Percentiles rank a stretch among this genome's conserved stretches.
Evolutionary conservation across 2,329 filamentous ascomycete species (phyloP).

Genomic region (Pezicula carpinea): DNA sequence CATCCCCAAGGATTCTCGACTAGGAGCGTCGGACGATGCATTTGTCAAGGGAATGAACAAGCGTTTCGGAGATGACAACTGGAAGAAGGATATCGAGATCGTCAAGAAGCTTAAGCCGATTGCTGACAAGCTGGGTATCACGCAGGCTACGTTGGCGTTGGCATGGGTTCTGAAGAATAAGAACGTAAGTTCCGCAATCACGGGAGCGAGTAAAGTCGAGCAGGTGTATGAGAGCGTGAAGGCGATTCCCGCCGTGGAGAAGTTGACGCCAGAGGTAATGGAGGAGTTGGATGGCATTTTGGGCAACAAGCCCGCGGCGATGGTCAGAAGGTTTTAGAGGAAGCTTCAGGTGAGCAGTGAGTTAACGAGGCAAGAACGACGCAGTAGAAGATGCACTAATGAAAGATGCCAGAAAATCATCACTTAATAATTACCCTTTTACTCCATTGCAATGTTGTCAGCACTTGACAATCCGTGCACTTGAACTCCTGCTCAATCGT

Average conservation of each 20-base stretch:
- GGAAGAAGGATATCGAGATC: slow-evolving; percentile 52
- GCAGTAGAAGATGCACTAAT: no score
- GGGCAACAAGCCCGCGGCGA: slow-evolving; percentile 49
- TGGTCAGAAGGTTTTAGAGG: slow-evolving; percentile 20
- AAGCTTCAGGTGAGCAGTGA: no score
- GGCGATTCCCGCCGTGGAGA: slow-evolving; percentile 47
- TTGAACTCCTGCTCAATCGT: no score
- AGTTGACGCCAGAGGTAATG: slow-evolving; percentile 55
- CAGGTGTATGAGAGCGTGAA: slow-evolving; percentile 57
- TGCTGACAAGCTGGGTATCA: slow-evolving; percentile 59
- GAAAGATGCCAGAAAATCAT: no score
- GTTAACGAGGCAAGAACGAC: neutral
- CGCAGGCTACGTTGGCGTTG: slow-evolving; percentile 45
- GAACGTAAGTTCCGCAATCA: slow-evolving; percentile 57
- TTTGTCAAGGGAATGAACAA: slow-evolving; percentile 40
- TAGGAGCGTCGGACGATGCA: slow-evolving; percentile 48
- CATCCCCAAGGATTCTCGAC: slow-evolving; percentile 54
- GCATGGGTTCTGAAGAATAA: slow-evolving; percentile 61
- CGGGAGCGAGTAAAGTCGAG: slow-evolving; percentile 51
- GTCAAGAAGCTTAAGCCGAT: slow-evolving; percentile 57
- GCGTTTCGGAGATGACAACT: slow-evolving; percentile 41
- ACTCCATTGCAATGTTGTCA: no score
- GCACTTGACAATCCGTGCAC: no score
- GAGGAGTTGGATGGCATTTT: slow-evolving; percentile 55
- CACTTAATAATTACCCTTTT: no score